Base-by-base conservation (phyloP, 2,329 filamentous ascomycete genomes). In the Ophiocordyceps camponoti-saundersi region DNA sequence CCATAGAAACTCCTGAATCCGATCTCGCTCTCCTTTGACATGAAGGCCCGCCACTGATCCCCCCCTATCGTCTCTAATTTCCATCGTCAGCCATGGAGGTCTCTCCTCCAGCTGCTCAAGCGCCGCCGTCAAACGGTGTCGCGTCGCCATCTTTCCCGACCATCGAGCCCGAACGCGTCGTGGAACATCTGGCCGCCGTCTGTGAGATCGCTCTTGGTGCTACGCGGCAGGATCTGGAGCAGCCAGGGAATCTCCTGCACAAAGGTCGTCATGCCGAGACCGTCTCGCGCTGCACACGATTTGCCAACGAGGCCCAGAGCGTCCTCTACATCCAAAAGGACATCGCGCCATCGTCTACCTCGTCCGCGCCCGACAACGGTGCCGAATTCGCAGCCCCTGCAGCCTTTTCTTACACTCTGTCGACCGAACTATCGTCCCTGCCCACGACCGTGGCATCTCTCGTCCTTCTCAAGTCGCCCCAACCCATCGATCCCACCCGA, bases 261-360 rank as follows among this genome's bases (percentile, higher is more conserved):
- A 72, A 80, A 57, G 65, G 72, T 48, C 77, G 74, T 54, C 76
- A 86, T 54, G 68, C 73, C 47, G 90, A 96, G 56, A 95, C 92
- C 7, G 68, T 94, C 48, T 80, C 88, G 60, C 78, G 87, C 68
- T 95, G 90, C 65, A 79, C 80, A 54, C 82, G 89, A 57, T 96
- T 96, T 65, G 88, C 88, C 49, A 79, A 80, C 51, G 93, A 98
- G 65, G 74, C 83, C 49, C 87, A 95, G 66, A 80, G 82, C 51
- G 87, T 84, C 47, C 71, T 98, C 52, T 96, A 96, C 65, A 82
- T 95, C 52, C 84, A 92, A 61, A 95, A 95, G 66, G 86, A 90
- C 59, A 61, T 81, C 53, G 66, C 75, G 46, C 20, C 40, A 8
- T 22, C 45, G 2, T 10, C 44, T 32, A 68, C 72, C 52, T 70